Base-by-base conservation (phyloP, 1,139 yeast genomes). In the Lodderomyces orthopsilosis region DNA sequence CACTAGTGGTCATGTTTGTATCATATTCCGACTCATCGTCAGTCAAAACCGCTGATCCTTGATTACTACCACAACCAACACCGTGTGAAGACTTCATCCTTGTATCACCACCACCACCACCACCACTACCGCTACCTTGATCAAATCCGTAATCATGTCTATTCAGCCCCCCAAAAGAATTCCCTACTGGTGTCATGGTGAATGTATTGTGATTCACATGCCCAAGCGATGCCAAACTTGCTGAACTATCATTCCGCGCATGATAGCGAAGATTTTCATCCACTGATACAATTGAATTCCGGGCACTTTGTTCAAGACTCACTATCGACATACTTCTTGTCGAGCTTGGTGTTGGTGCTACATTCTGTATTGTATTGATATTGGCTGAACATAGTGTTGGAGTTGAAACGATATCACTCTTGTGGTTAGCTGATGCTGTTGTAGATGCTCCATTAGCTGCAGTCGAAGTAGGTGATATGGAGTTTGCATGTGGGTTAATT, bases 241-340 rank as follows among this genome's bases (percentile, higher is more conserved):
- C 54, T 36, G 55, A 53, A 46, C 72, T 64, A 47, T 67, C 67
- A 46, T 65, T 68, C 36, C 74, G 51, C 1, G 70, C 61, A 13
- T 62, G 59, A 17, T 61, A 57, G 32, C 55, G 48, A 41, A 55
- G 49, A 42, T 54, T 53, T 41, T 71, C 76, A 44, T 71, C 77
- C 1, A 66, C 56, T 9, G 74, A 67, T 4, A 69, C 70, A 12
- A 72, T 70, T 37, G 74, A 69, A 49, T 71, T 71, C 38, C 76
- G 56, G 2, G 76, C 75, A 49, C 69, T 63, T 37, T 45, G 24
- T 40, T 66, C 75, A 34, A 70, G 52, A 49, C 72, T 65, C 13
- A 65, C 68, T 13, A 70, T 65, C 8, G 74, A 66, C 61, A 69
- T 58, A 50, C 71, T 65, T 35, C 75, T 50, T 14, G 43, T 54